phyloP scores from a whole-genome alignment of 2,329 filamentous ascomycete species.

The Cadophora gregata region DNA sequence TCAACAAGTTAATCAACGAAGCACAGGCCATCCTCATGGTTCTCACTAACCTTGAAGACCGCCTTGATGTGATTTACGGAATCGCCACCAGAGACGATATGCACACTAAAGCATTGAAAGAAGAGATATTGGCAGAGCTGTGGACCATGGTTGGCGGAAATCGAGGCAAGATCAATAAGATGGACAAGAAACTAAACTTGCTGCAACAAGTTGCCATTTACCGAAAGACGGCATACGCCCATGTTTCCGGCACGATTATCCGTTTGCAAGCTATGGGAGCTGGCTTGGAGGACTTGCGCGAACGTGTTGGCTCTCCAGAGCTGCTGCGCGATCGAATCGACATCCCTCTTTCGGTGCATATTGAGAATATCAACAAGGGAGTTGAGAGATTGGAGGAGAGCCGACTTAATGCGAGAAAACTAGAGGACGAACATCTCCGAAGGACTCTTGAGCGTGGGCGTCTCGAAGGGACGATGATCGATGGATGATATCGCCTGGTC shows the following conservation, averaged over 20 bases:
- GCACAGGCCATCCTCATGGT: constrained; percentile 71
- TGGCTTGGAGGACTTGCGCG: constrained; percentile 72
- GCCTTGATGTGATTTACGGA: constrained; percentile 72
- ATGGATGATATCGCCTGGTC: constrained; percentile 27
- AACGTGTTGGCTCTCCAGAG: constrained; percentile 71
- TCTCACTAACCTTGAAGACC: constrained; percentile 71
- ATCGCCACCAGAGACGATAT: constrained; percentile 70
- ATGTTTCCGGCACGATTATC: constrained; percentile 72
- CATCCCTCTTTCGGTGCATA: constrained; percentile 74
- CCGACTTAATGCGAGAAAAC: constrained; percentile 61
- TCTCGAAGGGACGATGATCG: constrained; percentile 45
- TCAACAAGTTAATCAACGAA: constrained; percentile 69
- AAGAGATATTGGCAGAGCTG: constrained; percentile 70
- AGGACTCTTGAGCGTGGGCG: constrained; percentile 57
- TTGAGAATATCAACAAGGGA: constrained; percentile 75
- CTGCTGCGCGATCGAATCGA: constrained; percentile 56
- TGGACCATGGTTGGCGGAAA: constrained; percentile 81
- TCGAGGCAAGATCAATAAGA: constrained; percentile 61
- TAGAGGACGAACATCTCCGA: constrained; percentile 64
- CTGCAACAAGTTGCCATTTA: constrained; percentile 71
- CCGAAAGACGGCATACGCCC: constrained; percentile 67
- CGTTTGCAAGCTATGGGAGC: constrained; percentile 77
- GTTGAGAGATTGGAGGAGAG: constrained; percentile 74
- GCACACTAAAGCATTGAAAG: constrained; percentile 61
- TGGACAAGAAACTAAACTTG: constrained; percentile 67